Conservation (phyloP, 345 rosid species). For the Geranium brycei region DNA sequence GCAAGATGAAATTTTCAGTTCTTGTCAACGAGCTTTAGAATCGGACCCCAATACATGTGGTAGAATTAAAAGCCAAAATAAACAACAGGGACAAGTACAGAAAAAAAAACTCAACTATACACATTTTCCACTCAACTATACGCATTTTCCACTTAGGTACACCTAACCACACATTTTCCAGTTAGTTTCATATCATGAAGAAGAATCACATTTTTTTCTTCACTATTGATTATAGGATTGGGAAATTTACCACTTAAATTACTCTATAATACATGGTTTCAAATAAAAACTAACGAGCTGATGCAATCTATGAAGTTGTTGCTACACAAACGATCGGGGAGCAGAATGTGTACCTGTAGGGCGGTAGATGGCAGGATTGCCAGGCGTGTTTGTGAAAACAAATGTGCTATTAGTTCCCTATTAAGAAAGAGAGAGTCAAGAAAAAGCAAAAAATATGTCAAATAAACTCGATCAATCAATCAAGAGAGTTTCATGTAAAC, state of each 20-base stretch:
- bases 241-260: too few relatives aligned
- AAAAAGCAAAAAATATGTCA: constrained; percentile 6
- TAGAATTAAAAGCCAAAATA: too few relatives aligned
- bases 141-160: too few relatives aligned
- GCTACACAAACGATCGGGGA: background rate
- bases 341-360: constrained; percentile 54
- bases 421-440: constrained; percentile 8
- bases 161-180: too few relatives aligned
- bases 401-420: constrained; percentile 88
- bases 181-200: background rate
- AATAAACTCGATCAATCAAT: constrained; percentile 2
- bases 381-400: constrained; percentile 72
- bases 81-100: too few relatives aligned
- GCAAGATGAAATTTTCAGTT: too few relatives aligned
- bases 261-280: too few relatives aligned
- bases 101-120: too few relatives aligned
- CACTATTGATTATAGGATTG: too few relatives aligned
- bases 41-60: too few relatives aligned
- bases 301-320: background rate
- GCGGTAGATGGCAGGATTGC: constrained; percentile 49
- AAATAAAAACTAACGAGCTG: background rate
- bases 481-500: constrained; percentile 17
- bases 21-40: too few relatives aligned
- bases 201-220: background rate
- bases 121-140: too few relatives aligned